phyloP scores from a whole-genome alignment of 1,284 basidiomycete genomes.

The Cutaneotrichosporon mucoides region DNA sequence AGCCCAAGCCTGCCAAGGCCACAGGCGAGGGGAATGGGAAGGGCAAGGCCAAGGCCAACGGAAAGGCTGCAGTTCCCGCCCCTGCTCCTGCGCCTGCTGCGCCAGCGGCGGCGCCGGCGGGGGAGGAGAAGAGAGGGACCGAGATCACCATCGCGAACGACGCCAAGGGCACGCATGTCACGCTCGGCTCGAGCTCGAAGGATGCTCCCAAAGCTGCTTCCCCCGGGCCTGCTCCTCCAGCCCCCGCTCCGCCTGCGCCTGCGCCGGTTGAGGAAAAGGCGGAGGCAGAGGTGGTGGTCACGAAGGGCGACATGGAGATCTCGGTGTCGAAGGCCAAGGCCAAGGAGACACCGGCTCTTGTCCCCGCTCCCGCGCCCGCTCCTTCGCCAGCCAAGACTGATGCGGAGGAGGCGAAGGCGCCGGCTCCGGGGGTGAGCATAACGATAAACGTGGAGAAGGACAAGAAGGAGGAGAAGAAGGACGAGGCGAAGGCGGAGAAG shows the following conservation, averaged over 20 bases:
- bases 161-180: too few species aligned
- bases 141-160: too few species aligned
- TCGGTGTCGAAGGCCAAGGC: neutral
- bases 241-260: neutral
- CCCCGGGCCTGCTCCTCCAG: neutral
- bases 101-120: neutral
- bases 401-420: neutral
- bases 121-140: too few species aligned
- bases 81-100: neutral
- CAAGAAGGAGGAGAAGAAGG: neutral
- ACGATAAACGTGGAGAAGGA: neutral
- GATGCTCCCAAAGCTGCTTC: neutral
- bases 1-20: neutral
- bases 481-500: neutral
- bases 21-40: too few species aligned
- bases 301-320: too few species aligned
- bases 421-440: neutral
- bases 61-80: neutral
- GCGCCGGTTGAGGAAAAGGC: neutral
- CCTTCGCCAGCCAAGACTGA: neutral
- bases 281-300: too few species aligned
- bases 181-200: too few species aligned
- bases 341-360: neutral
- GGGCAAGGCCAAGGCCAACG: neutral
- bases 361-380: neutral